These are phyloP conservation scores for Ormosia semicastrata DNA, from an alignment of 306 rosid genomes.

Conservation along the genomic window DNA sequence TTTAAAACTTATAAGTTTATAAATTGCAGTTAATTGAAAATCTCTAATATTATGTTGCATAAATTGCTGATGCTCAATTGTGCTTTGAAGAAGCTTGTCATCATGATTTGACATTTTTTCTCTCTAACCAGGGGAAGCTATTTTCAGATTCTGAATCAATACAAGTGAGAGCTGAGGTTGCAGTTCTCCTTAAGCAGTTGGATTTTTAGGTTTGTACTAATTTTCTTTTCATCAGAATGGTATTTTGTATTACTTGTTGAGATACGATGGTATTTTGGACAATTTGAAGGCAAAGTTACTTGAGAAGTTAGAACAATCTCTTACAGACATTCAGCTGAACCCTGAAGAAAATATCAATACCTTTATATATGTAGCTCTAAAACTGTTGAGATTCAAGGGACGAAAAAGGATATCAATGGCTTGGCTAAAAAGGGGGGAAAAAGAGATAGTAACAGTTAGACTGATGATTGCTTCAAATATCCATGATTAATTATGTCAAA, in stretches of 20 bases:
- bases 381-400: background rate
- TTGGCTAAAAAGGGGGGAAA: background rate
- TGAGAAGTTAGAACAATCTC: constrained; percentile 80
- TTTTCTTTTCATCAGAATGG: background rate
- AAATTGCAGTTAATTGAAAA: background rate
- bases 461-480: constrained; percentile 1
- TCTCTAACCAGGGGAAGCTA: constrained; percentile 70
- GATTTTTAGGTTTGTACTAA: constrained; percentile 71
- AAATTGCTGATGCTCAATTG: background rate
- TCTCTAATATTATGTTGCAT: constrained; percentile 6
- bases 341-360: constrained; percentile 47
- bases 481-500: background rate
- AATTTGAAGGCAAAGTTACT: constrained; percentile 77
- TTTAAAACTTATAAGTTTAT: background rate
- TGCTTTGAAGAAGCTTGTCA: background rate
- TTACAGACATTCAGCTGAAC: constrained; percentile 60
- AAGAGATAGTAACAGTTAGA: background rate
- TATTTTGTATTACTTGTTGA: background rate
- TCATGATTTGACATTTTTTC: constrained; percentile 32
- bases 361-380: background rate
- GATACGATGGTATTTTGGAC: constrained; percentile 27
- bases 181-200: constrained; percentile 91
- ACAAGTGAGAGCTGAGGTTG: constrained; percentile 94
- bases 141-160: constrained; percentile 92
- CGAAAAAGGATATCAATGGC: background rate